Conservation (phyloP, 169 alveolate genomes). For the Plasmodium sp. region DNA sequence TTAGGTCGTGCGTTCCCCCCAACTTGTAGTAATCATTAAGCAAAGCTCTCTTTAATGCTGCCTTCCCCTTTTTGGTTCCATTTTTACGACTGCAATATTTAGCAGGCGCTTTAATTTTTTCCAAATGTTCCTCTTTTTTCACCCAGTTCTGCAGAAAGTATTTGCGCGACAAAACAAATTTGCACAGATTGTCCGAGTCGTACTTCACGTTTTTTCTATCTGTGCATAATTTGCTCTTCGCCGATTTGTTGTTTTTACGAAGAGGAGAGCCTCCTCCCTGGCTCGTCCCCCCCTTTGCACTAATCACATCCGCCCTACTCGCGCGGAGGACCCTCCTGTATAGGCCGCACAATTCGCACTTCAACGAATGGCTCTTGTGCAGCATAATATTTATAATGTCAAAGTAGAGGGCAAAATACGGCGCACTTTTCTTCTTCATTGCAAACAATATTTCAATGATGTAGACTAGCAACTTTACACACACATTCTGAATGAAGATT, state of each 20-base stretch:
- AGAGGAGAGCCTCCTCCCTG: neutral
- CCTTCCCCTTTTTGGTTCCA: neutral
- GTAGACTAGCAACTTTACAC: conserved; percentile 26
- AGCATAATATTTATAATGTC: conserved; percentile 38
- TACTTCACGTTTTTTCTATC: neutral
- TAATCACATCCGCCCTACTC: neutral
- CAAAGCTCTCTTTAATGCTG: neutral
- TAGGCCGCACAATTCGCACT: conserved; percentile 25
- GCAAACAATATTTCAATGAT: conserved; percentile 26
- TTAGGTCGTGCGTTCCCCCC: neutral
- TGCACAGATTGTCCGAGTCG: neutral
- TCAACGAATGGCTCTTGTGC: conserved; percentile 46
- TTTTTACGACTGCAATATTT: neutral
- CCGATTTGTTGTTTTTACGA: neutral
- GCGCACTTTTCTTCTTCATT: conserved; percentile 17
- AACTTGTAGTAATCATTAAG: neutral
- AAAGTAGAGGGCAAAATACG: conserved; percentile 33
- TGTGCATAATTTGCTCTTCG: neutral
- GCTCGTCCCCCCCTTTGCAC: neutral
- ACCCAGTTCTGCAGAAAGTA: neutral
- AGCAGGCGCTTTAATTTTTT: neutral
- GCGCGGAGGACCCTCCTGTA: neutral
- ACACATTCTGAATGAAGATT: conserved; percentile 63
- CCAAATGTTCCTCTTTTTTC: neutral
- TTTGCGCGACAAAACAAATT: neutral